Conservation (phyloP, 345 rosid genomes). For the Raphanus sativus region DNA sequence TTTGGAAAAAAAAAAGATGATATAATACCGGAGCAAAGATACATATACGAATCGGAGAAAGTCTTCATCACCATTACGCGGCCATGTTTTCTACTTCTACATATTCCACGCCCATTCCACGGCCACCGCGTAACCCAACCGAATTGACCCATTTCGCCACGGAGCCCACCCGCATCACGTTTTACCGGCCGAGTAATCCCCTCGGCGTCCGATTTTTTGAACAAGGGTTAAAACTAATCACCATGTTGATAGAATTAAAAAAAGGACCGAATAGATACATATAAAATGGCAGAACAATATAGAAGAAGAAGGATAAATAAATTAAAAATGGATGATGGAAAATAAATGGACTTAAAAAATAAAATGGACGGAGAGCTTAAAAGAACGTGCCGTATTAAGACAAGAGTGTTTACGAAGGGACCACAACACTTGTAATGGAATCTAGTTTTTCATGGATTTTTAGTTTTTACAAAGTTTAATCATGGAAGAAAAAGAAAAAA, state of each 20-base stretch:
- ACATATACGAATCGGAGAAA: too few relatives aligned
- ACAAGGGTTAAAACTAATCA: too few relatives aligned
- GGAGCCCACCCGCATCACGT: too few relatives aligned
- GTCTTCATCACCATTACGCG: too few relatives aligned
- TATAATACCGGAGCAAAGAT: too few relatives aligned
- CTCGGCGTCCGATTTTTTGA: too few relatives aligned
- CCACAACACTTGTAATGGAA: constrained; percentile 31
- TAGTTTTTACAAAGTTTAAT: background rate
- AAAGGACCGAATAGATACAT: background rate
- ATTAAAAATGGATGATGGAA: constrained; percentile 10
- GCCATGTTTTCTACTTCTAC: too few relatives aligned
- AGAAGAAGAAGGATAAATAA: background rate
- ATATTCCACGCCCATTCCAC: too few relatives aligned
- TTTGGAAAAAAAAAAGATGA: too few relatives aligned
- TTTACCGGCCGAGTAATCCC: too few relatives aligned
- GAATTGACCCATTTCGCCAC: too few relatives aligned
- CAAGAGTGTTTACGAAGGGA: background rate
- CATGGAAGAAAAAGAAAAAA: background rate
- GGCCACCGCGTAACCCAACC: too few relatives aligned
- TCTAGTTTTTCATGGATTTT: constrained; percentile 2
- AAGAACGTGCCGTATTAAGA: constrained; percentile 38
- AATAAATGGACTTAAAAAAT: background rate
- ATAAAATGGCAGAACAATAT: background rate
- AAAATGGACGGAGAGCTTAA: constrained; percentile 31
- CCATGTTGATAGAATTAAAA: background rate